Evolutionary conservation across 768 basidiomycete genomes (phyloP).

Genomic region (Suillus subluteus): DNA sequence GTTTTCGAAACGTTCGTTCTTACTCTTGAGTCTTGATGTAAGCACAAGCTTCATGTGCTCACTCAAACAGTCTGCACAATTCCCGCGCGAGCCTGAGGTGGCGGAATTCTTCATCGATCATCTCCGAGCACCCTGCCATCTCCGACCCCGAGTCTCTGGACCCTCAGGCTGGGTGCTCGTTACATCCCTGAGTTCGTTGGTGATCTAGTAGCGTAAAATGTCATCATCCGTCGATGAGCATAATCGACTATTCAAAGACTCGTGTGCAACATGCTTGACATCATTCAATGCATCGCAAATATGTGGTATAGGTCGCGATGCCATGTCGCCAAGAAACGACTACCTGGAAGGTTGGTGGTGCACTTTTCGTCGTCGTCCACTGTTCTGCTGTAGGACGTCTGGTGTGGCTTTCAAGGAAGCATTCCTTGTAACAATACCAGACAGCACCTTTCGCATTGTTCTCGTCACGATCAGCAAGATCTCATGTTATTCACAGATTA

Average conservation of each 20-base stretch:
- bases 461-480: neutral
- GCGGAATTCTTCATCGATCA: neutral
- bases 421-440: neutral
- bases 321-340: slow-evolving; percentile 8
- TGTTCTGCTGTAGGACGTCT: slow-evolving; percentile 26
- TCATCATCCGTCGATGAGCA: neutral
- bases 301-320: slow-evolving; percentile 9
- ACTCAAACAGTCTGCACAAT: too few species aligned
- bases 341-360: slow-evolving; percentile 2
- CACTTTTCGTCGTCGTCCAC: slow-evolving; percentile 8
- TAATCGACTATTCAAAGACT: neutral
- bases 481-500: slow-evolving; percentile 17
- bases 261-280: neutral
- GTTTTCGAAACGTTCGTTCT: too few species aligned
- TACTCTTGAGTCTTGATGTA: too few species aligned
- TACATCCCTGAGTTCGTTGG: neutral
- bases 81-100: neutral
- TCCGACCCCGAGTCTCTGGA: neutral
- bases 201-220: neutral
- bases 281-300: neutral
- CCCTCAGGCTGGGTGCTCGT: neutral
- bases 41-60: neutral
- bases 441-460: neutral
- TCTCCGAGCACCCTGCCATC: too few species aligned
- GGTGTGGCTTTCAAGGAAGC: neutral